phyloP scores from a whole-genome alignment of 2,329 filamentous ascomycete genomes.

The Alternaria rosae region DNA sequence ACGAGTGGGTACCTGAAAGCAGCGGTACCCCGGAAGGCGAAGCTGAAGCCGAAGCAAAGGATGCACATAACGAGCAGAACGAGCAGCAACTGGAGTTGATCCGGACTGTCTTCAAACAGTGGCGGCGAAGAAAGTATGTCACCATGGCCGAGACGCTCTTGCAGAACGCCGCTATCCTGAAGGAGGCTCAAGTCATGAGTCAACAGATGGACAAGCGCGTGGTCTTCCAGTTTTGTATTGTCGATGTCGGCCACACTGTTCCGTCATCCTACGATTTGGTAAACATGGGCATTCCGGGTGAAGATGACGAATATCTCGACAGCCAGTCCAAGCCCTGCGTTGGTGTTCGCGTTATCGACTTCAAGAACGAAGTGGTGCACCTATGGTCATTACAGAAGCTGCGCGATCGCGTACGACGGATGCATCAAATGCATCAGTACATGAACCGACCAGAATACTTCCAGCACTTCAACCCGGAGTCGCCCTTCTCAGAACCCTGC shows the following conservation, averaged over 20 bases:
- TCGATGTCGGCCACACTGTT: constrained; percentile 85
- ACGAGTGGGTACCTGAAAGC: constrained; percentile 63
- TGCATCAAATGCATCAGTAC: constrained; percentile 98
- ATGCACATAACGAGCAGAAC: constrained; percentile 54
- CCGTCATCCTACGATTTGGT: constrained; percentile 98
- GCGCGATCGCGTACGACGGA: constrained; percentile 82
- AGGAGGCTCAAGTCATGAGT: constrained; percentile 98
- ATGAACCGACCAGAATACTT: constrained; percentile 94
- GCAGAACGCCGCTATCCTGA: constrained; percentile 84
- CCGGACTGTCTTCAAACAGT: constrained; percentile 71
- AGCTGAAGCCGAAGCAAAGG: neutral
- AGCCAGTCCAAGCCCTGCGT: constrained; percentile 87
- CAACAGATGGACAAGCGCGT: constrained; percentile 93
- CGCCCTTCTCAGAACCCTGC: constrained; percentile 89
- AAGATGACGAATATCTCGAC: constrained; percentile 85
- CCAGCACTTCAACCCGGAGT: constrained; percentile 89
- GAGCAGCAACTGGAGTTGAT: constrained; percentile 77
- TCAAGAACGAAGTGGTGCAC: constrained; percentile 82
- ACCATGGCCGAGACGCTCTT: constrained; percentile 92
- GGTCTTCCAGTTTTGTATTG: constrained; percentile 91
- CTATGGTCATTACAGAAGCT: constrained; percentile 96
- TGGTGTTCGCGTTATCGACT: constrained; percentile 88
- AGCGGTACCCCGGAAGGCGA: constrained; percentile 43
- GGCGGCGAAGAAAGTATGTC: constrained; percentile 86
- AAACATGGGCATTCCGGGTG: constrained; percentile 84